phyloP scores from a whole-genome alignment of 208 protist species.

The Wallacemonas sp. region DNA sequence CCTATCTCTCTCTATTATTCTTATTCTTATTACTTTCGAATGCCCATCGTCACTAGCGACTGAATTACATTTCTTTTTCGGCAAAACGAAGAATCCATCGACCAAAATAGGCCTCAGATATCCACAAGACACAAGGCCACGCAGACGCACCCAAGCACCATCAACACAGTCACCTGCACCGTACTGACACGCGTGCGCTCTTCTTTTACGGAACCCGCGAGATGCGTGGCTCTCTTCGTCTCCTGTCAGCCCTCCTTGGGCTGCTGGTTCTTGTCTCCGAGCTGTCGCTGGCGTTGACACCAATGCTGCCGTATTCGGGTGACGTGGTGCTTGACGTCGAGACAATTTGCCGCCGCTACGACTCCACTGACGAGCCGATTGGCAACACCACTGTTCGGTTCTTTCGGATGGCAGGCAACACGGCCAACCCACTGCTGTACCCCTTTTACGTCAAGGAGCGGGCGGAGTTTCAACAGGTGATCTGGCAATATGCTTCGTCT shows the following conservation, averaged over 20 bases:
- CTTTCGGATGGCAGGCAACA: neutral
- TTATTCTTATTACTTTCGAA: no score
- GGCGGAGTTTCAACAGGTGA: neutral
- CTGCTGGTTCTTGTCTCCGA: neutral
- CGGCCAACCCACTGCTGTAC: neutral
- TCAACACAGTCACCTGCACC: no score
- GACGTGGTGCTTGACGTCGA: constrained; percentile 22
- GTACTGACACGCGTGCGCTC: no score
- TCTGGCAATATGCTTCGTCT: constrained; percentile 13
- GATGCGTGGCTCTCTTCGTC: no score
- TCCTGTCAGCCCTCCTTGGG: neutral
- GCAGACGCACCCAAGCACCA: no score
- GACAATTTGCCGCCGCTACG: constrained; percentile 20
- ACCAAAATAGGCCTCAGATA: no score
- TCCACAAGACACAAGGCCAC: no score
- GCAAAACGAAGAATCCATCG: no score
- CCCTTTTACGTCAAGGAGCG: constrained; percentile 26
- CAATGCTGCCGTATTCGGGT: constrained; percentile 20
- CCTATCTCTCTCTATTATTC: no score
- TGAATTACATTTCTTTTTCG: no score
- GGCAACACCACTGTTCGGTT: constrained; percentile 1
- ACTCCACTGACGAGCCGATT: constrained; percentile 4
- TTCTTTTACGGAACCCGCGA: no score
- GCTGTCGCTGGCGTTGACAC: neutral
- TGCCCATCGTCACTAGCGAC: no score